Evolutionary conservation across 2,329 filamentous ascomycete species (phyloP).

Genomic region (Ophiostoma perfectum): DNA sequence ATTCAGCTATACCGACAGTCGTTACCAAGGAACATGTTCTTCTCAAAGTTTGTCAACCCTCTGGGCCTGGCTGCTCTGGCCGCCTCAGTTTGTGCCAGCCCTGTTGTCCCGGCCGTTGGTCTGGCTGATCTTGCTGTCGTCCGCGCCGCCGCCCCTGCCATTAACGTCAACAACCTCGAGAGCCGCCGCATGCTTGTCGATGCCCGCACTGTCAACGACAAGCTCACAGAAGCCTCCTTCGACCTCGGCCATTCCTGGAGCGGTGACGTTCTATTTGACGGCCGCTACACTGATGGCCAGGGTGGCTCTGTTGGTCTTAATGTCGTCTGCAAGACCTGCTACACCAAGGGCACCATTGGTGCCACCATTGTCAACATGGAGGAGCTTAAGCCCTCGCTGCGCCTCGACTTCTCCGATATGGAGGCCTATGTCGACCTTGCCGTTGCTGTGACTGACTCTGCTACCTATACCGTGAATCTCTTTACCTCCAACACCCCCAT

Average conservation of each 20-base stretch:
- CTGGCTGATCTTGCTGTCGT: constrained; percentile 17
- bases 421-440: constrained; percentile 49
- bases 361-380: constrained; percentile 40
- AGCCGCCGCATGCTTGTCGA: neutral
- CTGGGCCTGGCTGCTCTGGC: constrained; percentile 21
- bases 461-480: constrained; percentile 48
- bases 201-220: constrained; percentile 22
- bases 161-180: neutral
- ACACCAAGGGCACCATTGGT: constrained; percentile 45
- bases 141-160: constrained; percentile 20
- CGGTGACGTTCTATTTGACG: constrained; percentile 25
- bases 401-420: constrained; percentile 45
- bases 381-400: constrained; percentile 37
- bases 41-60: constrained; percentile 9
- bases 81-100: constrained; percentile 20
- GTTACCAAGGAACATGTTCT: constrained; percentile 14
- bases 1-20: neutral
- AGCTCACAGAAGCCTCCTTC: constrained; percentile 24
- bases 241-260: constrained; percentile 26
- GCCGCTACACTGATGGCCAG: constrained; percentile 1
- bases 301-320: constrained; percentile 28
- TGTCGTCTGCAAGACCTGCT: constrained; percentile 45
- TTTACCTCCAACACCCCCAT: constrained; percentile 42
- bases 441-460: constrained; percentile 40
- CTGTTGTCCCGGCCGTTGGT: constrained; percentile 18